Evolutionary conservation across 345 rosid genomes (phyloP).

Genomic region (Erucastrum elatum): DNA sequence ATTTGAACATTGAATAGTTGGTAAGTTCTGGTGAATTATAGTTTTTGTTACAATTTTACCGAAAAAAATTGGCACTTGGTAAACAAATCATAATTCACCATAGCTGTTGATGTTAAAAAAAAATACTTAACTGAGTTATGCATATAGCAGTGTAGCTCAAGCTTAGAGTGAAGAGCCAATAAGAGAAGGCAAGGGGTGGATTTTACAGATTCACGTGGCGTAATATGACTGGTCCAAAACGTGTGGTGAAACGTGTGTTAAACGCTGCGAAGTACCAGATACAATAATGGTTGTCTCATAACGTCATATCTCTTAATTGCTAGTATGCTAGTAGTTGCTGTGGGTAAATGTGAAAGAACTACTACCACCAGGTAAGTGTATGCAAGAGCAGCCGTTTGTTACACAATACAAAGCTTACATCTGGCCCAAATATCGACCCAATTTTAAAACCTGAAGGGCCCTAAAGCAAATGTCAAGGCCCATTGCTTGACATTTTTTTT

Average conservation of each 20-base stretch:
- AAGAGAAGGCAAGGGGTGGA: constrained; percentile 3
- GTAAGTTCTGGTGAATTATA: background rate
- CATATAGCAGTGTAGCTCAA: background rate
- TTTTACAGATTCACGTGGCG: background rate
- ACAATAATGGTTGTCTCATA: background rate
- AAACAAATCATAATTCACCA: background rate
- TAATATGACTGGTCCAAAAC: background rate
- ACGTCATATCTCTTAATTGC: background rate
- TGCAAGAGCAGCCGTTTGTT: background rate
- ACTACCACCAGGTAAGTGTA: background rate
- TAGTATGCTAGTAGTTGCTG: background rate
- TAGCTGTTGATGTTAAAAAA: background rate
- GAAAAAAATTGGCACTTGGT: background rate
- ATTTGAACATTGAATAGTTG: background rate
- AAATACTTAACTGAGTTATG: background rate
- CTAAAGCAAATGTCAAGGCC: background rate
- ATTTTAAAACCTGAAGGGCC: background rate
- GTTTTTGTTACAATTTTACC: background rate
- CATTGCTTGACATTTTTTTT: background rate
- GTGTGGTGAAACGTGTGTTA: constrained; percentile 1
- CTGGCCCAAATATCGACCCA: constrained; percentile 14
- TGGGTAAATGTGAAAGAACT: background rate
- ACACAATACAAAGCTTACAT: background rate
- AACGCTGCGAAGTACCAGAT: background rate
- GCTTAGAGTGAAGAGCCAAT: background rate